phyloP scores from a whole-genome alignment of 768 basidiomycete genomes.

The Punctularia strigosozonata region DNA sequence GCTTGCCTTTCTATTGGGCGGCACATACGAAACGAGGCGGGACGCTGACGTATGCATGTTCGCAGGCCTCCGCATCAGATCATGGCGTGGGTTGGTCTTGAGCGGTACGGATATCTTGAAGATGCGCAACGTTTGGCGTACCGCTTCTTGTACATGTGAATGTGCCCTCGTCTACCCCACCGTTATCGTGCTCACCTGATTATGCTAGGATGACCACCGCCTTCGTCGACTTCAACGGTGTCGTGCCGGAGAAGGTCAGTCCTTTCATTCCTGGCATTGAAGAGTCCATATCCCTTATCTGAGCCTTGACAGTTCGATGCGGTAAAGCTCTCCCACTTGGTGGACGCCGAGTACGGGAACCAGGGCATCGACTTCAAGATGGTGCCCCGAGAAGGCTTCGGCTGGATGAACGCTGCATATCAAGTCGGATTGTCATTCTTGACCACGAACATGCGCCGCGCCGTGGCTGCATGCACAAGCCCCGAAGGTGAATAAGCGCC shows the following conservation, averaged over 20 bases:
- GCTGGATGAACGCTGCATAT: conserved; percentile 98
- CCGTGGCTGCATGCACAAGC: conserved; percentile 88
- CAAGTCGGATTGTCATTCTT: conserved; percentile 95
- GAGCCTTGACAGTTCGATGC: conserved; percentile 78
- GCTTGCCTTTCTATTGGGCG: too few species aligned
- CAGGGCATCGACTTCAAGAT: conserved; percentile 97
- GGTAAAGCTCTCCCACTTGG: conserved; percentile 88
- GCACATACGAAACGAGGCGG: too few species aligned
- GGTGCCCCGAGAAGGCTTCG: conserved; percentile 95
- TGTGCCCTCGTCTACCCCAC: conserved; percentile 6
- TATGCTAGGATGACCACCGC: conserved; percentile 76
- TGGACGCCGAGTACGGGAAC: conserved; percentile 95
- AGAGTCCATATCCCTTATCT: too few species aligned
- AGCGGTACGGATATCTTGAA: conserved; percentile 90
- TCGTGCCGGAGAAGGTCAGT: conserved; percentile 91
- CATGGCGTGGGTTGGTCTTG: conserved; percentile 95
- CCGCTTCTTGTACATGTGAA: conserved; percentile 93
- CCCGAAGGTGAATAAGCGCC: too few species aligned
- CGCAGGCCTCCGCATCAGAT: conserved; percentile 92
- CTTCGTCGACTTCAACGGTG: conserved; percentile 94
- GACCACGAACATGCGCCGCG: conserved; percentile 88
- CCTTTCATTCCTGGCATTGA: conserved; percentile 2
- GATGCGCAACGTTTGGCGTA: conserved; percentile 92
- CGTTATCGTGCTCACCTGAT: conserved; percentile 4
- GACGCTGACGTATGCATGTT: conserved; percentile 3